Evolutionary conservation across 768 basidiomycete genomes (phyloP).

Genomic region (Tubosaeta sp.): DNA sequence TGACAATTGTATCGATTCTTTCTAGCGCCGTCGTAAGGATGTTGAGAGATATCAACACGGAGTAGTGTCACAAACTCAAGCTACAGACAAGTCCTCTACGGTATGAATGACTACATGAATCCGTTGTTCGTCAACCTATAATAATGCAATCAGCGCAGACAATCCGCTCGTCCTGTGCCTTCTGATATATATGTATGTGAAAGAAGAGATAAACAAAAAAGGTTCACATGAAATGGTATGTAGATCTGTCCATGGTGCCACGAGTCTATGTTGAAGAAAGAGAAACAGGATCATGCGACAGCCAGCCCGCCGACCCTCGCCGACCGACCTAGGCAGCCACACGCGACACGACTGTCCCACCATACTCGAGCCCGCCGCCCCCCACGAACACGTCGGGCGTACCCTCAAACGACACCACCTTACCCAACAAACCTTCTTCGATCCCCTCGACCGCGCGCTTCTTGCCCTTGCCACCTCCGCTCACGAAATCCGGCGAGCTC

Average conservation of each 20-base stretch:
- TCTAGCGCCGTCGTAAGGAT: not conserved
- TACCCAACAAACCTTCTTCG: conserved; percentile 20
- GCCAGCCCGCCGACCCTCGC: not conserved
- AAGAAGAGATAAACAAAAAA: conserved; percentile 1
- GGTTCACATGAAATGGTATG: conserved; percentile 2
- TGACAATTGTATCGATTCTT: not conserved
- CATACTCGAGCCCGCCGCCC: conserved; percentile 27
- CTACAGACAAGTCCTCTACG: not conserved
- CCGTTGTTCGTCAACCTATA: not conserved
- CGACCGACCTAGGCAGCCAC: conserved; percentile 24
- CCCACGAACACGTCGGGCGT: conserved; percentile 30
- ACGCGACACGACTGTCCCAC: conserved; percentile 35
- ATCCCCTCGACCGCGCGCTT: conserved; percentile 14
- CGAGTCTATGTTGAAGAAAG: conserved; percentile 3
- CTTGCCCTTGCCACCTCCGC: conserved; percentile 27
- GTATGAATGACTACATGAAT: not conserved
- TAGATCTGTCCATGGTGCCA: conserved; percentile 14
- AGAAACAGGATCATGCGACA: not conserved
- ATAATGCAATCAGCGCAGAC: conserved; percentile 4
- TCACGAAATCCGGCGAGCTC: conserved; percentile 20
- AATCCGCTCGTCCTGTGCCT: conserved; percentile 1
- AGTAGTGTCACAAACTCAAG: not conserved
- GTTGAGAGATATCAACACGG: too few species aligned
- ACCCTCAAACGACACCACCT: conserved; percentile 33
- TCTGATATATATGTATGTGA: conserved; percentile 8